Evolutionary conservation across 345 rosid genomes (phyloP), one percentile per base, ranked within the genome.

Genomic region (Eutrema heterophyllum): DNA sequence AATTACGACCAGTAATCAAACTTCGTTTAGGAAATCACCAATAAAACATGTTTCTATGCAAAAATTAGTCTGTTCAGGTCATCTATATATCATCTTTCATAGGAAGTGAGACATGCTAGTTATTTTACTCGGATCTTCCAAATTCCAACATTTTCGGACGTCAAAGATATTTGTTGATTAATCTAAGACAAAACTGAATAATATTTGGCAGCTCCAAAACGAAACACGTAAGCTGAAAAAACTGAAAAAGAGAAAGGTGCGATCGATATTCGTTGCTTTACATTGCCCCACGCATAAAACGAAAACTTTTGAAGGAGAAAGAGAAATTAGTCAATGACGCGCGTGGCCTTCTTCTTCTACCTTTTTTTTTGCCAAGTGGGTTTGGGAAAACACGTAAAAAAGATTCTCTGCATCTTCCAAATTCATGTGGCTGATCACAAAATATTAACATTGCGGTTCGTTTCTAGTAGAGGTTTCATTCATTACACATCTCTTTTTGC

Each of bases 141-240:
- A 16, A 16, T 56, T 74, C 60, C 59, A 66, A 66, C 39, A 48
- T 38, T 39, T 56, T 58, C 3, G 67, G 61, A 74, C 13, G 16
- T 38, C 40, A 1, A 29, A 29, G 21, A 1, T 45, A 73, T 45
- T 44, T 26, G 0, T 58, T 30, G n/a, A 16, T 32, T 27, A 5
- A 26, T 9, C 26, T 40, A 36, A 40, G 16, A 63, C 38, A 32
- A 32, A 43, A 32, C 8, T 13, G 53, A 61, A 11, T 32, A 14
- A 41, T 60, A n/a, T n/a, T 75, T 68, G 73, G 56, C 63, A 11
- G 79, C 41, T 51, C 63, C 33, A 61, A 36, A 60, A 68, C n/a
- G 49, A 75, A 60, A 75, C 68, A 75, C 79, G 69, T 75, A 75
- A 55, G 56, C 73, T 10, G 8, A n/a, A 45, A 67, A 56, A 67